Evolutionary conservation across 1,284 basidiomycete species (phyloP).

Genomic region (Trichosporon inkin): DNA sequence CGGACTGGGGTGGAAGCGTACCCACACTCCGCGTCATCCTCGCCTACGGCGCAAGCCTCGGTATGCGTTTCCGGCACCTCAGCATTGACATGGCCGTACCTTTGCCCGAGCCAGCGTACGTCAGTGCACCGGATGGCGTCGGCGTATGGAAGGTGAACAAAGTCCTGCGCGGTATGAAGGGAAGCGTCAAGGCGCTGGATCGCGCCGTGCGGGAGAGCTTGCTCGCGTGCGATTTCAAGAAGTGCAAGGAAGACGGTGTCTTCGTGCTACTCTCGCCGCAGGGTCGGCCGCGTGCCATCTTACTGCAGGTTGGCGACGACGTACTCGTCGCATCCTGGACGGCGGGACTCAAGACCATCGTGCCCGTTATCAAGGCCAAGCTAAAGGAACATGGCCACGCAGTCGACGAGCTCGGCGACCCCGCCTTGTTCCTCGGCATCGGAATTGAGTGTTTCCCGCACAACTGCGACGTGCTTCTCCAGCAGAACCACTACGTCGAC

Average conservation of each 20-base stretch:
- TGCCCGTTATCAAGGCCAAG: constrained; percentile 1
- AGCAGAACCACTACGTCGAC: constrained; percentile 3
- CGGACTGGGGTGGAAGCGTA: neutral
- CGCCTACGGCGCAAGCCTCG: neutral
- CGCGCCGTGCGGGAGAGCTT: neutral
- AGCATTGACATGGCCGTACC: neutral
- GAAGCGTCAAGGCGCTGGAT: neutral
- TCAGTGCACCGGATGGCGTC: neutral
- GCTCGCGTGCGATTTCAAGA: constrained; percentile 1
- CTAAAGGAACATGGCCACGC: neutral
- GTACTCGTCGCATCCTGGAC: constrained; percentile 3
- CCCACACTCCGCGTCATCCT: neutral
- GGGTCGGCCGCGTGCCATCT: neutral
- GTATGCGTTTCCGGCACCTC: constrained; percentile 2
- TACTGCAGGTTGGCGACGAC: neutral
- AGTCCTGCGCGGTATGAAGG: neutral
- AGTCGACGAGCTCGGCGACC: neutral
- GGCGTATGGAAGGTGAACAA: constrained; percentile 7
- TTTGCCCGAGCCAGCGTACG: neutral
- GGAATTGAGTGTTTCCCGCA: constrained; percentile 5
- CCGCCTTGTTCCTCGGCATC: constrained; percentile 3
- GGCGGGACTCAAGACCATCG: neutral
- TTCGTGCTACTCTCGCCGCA: constrained; percentile 2
- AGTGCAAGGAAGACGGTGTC: constrained; percentile 6
- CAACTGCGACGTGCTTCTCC: constrained; percentile 5